Base-by-base conservation (phyloP, 1,284 basidiomycete genomes). In the Lignosus rhinocerotis region DNA sequence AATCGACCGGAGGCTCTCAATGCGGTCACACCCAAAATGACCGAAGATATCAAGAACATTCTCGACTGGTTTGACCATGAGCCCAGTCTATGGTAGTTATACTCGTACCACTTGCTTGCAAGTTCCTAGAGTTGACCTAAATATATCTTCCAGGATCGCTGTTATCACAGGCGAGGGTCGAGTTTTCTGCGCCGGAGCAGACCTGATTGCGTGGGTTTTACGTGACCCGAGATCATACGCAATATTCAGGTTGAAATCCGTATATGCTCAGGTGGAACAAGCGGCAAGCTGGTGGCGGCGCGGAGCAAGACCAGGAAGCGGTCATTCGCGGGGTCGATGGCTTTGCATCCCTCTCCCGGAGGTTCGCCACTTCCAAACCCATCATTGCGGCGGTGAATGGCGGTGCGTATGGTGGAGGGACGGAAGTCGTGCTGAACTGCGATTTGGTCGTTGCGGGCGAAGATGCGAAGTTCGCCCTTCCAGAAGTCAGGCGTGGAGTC, bases 381-480 rank as follows among this genome's bases (percentile, higher is more conserved):
- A 83, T 93, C 61, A 89, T 95, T 51, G 90, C 91, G 17, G 92
- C 93, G 2, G 88, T 94, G 1, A 86, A 89, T 64, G 93, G 93
- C 12, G 80, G 86, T 32, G 86, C 90, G 3, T 88, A 88, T 63
- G 93, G 93, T 12, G 93, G 93, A 5, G 93, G 92, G 1, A 79
- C 85, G 43, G 93, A 95, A 70, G 83, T 93, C 51, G 64, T 92
- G 0, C 70, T 94, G 9, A 94, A 94, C 63, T 93, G 90, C 64
- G 93, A 95, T 69, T 70, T 94, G 30, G 90, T 94, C 33, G 75
- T 96, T n/a, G 88, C 92, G 1, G 82, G 79, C 55, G 78, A 86
- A 45, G 80, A 86, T 11, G 87, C 90, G 6, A 83, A 81, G 56
- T 88, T 96, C 60, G 90, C 83, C 3, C 78, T 94, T 36, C 92